Conservation (phyloP, 73 alveolate species). For the Tetrahymena elliotti region DNA sequence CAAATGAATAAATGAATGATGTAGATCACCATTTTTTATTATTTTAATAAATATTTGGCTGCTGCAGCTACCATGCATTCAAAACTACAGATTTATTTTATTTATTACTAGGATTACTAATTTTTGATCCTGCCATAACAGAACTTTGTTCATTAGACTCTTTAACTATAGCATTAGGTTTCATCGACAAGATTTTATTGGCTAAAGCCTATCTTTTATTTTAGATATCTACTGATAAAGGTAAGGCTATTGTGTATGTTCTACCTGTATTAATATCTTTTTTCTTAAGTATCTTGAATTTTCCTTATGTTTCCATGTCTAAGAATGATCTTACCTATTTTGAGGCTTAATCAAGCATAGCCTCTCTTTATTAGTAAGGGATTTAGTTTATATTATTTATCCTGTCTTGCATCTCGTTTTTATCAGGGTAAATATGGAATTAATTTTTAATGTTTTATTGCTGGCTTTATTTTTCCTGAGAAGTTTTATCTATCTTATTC, state of each 20-base stretch:
- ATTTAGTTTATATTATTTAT: not conserved
- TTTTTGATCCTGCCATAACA: not conserved
- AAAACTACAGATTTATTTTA: not conserved
- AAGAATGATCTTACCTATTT: not conserved
- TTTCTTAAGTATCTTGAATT: not conserved
- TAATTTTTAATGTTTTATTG: not conserved
- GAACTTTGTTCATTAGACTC: not conserved
- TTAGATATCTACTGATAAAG: not conserved
- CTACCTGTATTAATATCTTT: not conserved
- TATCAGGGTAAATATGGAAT: not conserved
- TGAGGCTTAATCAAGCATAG: not conserved
- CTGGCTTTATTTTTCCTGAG: not conserved
- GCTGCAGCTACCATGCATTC: not conserved
- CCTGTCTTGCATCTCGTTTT: not conserved
- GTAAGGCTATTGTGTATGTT: not conserved
- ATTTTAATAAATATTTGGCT: not conserved
- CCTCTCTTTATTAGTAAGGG: not conserved
- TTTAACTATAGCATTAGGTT: not conserved
- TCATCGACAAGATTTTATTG: not conserved
- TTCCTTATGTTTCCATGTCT: not conserved
- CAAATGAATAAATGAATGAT: not conserved
- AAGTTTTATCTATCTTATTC: not conserved
- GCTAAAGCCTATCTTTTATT: not conserved
- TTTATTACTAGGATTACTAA: not conserved
- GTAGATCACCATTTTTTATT: not conserved